Evolutionary conservation across 2,329 filamentous ascomycete genomes (phyloP).

Genomic region (Neopestalotiopsis rosae): DNA sequence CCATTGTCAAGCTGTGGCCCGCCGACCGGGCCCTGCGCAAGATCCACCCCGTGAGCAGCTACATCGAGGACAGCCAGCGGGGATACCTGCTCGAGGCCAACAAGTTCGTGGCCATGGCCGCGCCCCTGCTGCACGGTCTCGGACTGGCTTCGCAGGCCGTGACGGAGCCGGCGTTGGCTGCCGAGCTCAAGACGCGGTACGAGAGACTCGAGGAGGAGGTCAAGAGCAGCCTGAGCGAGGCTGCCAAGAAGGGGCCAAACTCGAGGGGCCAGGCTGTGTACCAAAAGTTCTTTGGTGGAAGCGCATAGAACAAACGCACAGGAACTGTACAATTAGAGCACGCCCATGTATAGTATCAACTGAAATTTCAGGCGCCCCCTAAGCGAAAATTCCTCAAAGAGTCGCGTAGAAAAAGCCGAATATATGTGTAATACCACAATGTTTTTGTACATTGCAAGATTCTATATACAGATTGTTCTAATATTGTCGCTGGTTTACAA

Average conservation of each 20-base stretch:
- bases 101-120: conserved; percentile 41
- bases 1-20: conserved; percentile 48
- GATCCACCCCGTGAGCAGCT: conserved; percentile 41
- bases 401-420: background rate
- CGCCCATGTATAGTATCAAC: conserved; percentile 4
- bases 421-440: conserved; percentile 20
- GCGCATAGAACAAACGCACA: conserved; percentile 4
- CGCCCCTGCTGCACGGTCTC: conserved; percentile 50
- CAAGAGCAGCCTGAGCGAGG: conserved; percentile 25
- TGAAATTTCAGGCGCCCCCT: background rate
- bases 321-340: background rate
- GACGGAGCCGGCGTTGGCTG: conserved; percentile 39
- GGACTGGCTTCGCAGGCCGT: conserved; percentile 49
- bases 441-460: background rate
- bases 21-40: conserved; percentile 40
- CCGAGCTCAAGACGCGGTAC: conserved; percentile 45
- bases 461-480: conserved; percentile 1
- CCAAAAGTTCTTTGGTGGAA: conserved; percentile 34
- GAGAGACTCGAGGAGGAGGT: conserved; percentile 43
- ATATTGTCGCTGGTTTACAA: background rate
- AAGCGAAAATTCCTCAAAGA: background rate
- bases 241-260: conserved; percentile 25
- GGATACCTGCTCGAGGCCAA: conserved; percentile 39
- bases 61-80: conserved; percentile 31
- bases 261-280: conserved; percentile 38